A percentile compares a stretch with the other conserved stretches of the same genome.
phyloP scores from a whole-genome alignment of 257 asterid species.

The Striga asiatica region DNA sequence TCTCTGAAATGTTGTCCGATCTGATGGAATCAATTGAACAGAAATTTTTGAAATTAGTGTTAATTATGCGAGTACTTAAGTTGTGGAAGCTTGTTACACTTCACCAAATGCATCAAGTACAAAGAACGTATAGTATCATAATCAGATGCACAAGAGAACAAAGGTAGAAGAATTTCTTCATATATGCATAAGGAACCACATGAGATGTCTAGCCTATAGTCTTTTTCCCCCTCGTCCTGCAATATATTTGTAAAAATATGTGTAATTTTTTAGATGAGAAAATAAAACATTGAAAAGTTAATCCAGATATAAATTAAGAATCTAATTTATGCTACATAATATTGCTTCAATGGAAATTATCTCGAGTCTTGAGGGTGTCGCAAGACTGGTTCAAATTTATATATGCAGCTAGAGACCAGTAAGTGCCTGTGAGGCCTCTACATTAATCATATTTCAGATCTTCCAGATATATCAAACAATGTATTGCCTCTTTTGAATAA shows the following conservation, averaged over 20 bases:
- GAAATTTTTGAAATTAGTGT: not conserved
- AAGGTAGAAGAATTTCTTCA: constrained; percentile 6
- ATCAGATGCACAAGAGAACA: not conserved
- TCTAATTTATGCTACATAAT: too few relatives aligned
- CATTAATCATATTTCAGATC: not conserved
- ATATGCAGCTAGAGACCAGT: not conserved
- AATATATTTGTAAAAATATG: not conserved
- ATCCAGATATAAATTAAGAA: too few relatives aligned
- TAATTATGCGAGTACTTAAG: constrained; percentile 10
- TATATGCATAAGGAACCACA: not conserved
- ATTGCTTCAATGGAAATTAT: not conserved
- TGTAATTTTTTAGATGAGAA: too few relatives aligned
- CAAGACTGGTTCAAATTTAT: not conserved
- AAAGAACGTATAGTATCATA: not conserved
- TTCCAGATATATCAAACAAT: not conserved
- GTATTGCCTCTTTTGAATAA: not conserved
- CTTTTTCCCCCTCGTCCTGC: constrained; percentile 1
- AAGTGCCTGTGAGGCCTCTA: not conserved
- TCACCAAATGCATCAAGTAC: constrained; percentile 4
- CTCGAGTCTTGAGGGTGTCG: not conserved
- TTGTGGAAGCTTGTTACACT: constrained; percentile 8
- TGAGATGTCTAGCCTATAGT: not conserved
- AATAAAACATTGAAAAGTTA: too few relatives aligned
- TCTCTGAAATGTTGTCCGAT: constrained; percentile 79
- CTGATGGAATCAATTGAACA: constrained; percentile 32